These are phyloP conservation scores for Shiraia bambusicola DNA, from an alignment of 2,329 filamentous ascomycete species.

Conservation along the genomic window DNA sequence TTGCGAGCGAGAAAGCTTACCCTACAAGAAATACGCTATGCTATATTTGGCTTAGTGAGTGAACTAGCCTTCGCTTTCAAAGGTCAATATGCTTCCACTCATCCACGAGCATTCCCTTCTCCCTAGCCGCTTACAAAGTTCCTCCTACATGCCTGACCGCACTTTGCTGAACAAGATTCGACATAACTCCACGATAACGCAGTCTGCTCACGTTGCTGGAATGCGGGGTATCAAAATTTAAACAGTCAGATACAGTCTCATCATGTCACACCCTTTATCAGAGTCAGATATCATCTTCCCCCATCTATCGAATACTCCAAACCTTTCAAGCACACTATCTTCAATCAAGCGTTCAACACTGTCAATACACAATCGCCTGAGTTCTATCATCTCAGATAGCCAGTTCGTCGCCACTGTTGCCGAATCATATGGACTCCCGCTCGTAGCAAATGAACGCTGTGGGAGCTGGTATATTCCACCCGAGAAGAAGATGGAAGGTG, in stretches of 20 bases:
- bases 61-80: no score
- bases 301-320: slow-evolving; percentile 63
- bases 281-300: slow-evolving; percentile 56
- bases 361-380: slow-evolving; percentile 77
- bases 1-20: no score
- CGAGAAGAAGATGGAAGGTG: slow-evolving; percentile 65
- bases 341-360: slow-evolving; percentile 76
- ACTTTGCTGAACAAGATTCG: no score
- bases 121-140: no score
- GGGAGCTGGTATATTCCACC: slow-evolving; percentile 91
- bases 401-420: slow-evolving; percentile 68
- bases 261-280: slow-evolving; percentile 30
- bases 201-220: no score
- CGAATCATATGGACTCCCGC: slow-evolving; percentile 60
- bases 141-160: no score
- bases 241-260: not conserved
- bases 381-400: slow-evolving; percentile 76
- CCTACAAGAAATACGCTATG: no score
- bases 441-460: slow-evolving; percentile 92
- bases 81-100: no score
- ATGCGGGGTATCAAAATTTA: no score
- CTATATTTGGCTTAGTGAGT: no score
- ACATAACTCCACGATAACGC: no score
- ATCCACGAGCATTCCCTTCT: no score
- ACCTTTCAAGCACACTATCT: slow-evolving; percentile 61